These are phyloP conservation scores for Elaeis oleifera DNA, from an alignment of 202 grass and related monocot genomes.

Conservation along the genomic window DNA sequence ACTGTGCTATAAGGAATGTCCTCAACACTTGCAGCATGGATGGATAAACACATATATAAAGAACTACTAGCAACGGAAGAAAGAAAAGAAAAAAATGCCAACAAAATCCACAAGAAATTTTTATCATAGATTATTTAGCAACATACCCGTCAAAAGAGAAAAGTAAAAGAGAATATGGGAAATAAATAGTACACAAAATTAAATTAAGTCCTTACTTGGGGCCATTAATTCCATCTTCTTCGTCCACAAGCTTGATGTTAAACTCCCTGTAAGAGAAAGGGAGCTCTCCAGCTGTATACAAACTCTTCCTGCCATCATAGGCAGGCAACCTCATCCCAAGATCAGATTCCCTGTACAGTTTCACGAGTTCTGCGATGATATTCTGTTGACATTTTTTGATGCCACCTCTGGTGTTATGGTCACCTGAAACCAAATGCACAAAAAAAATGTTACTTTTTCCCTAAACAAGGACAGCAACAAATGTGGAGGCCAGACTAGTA, in stretches of 20 bases:
- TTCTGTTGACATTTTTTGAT: slow-evolving; percentile 9
- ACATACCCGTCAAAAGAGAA: too few relatives aligned
- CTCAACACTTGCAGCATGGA: too few relatives aligned
- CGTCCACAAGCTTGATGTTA: slow-evolving; percentile 20
- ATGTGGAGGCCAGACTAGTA: too few relatives aligned
- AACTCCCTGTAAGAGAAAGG: slow-evolving; percentile 38
- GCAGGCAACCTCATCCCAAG: slow-evolving; percentile 32
- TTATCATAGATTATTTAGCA: too few relatives aligned
- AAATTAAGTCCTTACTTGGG: slow-evolving; percentile 2
- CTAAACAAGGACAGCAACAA: too few relatives aligned
- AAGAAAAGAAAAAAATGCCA: not conserved
- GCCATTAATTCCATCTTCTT: slow-evolving; percentile 1
- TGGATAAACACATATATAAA: too few relatives aligned
- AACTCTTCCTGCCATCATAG: slow-evolving; percentile 50
- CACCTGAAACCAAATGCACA: slow-evolving; percentile 28
- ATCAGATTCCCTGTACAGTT: slow-evolving; percentile 19
- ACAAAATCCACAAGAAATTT: not conserved
- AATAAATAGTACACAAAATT: too few relatives aligned
- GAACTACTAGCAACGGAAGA: too few relatives aligned
- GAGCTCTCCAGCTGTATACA: slow-evolving; percentile 52
- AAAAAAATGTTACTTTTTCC: too few relatives aligned
- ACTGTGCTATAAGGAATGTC: too few relatives aligned
- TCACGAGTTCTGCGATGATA: slow-evolving; percentile 35
- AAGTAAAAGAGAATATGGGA: too few relatives aligned
- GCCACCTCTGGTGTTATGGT: slow-evolving; percentile 27